These are phyloP conservation scores for Dovyalis caffra DNA, from an alignment of 345 rosid species.

Conservation along the genomic window DNA sequence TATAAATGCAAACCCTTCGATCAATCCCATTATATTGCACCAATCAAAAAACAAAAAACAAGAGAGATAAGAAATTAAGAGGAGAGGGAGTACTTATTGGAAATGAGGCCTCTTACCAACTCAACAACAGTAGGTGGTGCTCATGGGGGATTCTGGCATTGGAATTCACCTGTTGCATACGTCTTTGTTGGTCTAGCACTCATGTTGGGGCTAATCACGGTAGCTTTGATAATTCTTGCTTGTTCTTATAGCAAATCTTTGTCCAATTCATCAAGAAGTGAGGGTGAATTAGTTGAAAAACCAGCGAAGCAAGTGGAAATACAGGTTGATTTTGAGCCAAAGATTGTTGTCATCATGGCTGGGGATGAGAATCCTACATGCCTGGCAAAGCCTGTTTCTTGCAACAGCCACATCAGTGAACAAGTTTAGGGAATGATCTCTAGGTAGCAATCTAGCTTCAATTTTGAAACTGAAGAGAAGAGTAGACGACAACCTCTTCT, in stretches of 20 bases:
- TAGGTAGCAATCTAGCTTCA: neutral
- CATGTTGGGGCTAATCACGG: slow-evolving; percentile 20
- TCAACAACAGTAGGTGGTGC: neutral
- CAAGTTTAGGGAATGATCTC: neutral
- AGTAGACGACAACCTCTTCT: too few relatives aligned
- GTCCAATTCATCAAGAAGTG: neutral
- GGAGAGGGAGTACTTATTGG: too few relatives aligned
- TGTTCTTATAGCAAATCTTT: slow-evolving; percentile 21
- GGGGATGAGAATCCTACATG: slow-evolving; percentile 18
- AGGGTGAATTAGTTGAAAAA: neutral
- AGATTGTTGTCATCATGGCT: slow-evolving; percentile 24
- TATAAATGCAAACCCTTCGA: neutral
- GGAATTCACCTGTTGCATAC: slow-evolving; percentile 32
- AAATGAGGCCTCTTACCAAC: slow-evolving; percentile 10
- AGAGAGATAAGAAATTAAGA: neutral
- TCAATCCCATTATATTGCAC: neutral
- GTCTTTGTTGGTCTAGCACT: slow-evolving; percentile 23
- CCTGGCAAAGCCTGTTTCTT: slow-evolving; percentile 4
- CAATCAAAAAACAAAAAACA: neutral
- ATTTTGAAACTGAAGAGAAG: too few relatives aligned
- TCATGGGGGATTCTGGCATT: slow-evolving; percentile 4
- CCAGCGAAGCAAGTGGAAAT: neutral
- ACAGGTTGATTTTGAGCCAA: slow-evolving; percentile 13
- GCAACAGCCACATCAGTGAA: neutral
- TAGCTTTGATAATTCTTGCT: slow-evolving; percentile 29